A percentile compares a stretch with the other conserved stretches of the same genome.
phyloP scores from a whole-genome alignment of 1,284 basidiomycete species.

The Microbotryum lychnidis-dioicae region DNA sequence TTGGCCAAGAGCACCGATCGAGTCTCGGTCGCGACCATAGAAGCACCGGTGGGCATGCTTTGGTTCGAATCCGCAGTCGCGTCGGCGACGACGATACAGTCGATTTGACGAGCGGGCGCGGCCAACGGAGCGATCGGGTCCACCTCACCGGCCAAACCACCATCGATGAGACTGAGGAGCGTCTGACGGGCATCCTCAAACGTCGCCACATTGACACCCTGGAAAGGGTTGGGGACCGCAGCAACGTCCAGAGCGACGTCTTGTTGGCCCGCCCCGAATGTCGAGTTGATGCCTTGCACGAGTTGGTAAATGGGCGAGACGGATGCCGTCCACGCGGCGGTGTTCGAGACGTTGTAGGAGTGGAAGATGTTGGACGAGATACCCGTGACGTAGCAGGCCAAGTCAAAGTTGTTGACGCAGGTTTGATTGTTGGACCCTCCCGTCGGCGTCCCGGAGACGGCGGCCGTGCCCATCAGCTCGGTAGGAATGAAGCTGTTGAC shows the following conservation, averaged over 20 bases:
- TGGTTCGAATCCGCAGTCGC: conserved; percentile 49
- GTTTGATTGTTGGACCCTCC: conserved; percentile 49
- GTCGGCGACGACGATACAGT: conserved; percentile 60
- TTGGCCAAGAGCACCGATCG: conserved; percentile 16
- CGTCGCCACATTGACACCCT: conserved; percentile 16
- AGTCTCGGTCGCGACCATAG: conserved; percentile 39
- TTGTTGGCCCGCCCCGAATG: conserved; percentile 9
- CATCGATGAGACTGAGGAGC: conserved; percentile 44
- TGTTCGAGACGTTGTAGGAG: conserved; percentile 4
- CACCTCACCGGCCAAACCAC: conserved; percentile 42
- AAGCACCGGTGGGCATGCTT: conserved; percentile 55
- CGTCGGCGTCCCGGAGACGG: conserved; percentile 48
- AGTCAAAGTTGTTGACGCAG: conserved; percentile 60
- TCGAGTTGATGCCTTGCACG: conserved; percentile 36
- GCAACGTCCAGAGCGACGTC: conserved; percentile 20
- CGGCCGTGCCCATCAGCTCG: conserved; percentile 52
- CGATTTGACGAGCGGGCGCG: conserved; percentile 54
- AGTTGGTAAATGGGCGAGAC: conserved; percentile 36
- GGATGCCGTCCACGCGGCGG: conserved; percentile 29
- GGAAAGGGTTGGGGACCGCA: conserved; percentile 28
- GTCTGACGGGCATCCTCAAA: conserved; percentile 30
- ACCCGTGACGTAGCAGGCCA: conserved; percentile 46
- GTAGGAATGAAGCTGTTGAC: conserved; percentile 50
- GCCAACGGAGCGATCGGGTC: conserved; percentile 58
- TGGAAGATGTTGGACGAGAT: conserved; percentile 40